phyloP scores from a whole-genome alignment of 331 rosid species.

The Erythrophleum ivorense region DNA sequence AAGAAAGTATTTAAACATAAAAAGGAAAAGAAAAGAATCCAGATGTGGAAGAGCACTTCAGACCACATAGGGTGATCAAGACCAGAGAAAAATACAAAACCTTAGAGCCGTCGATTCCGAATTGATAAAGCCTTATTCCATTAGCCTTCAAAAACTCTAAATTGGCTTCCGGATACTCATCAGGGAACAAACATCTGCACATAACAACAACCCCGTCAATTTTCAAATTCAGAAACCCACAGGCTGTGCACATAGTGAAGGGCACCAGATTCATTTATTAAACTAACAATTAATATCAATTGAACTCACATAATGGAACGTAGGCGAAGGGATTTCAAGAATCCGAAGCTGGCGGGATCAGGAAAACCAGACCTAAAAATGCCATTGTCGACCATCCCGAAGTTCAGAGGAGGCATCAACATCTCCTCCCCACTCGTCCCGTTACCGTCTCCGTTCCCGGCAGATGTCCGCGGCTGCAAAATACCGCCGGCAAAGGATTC shows the following conservation, averaged over 20 bases:
- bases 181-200: slow-evolving; percentile 67
- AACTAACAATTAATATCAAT: not conserved
- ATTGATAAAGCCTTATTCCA: slow-evolving; percentile 64
- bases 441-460: slow-evolving; percentile 20
- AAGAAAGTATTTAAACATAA: not conserved
- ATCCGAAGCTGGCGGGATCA: slow-evolving; percentile 75
- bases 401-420: slow-evolving; percentile 89
- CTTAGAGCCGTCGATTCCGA: slow-evolving; percentile 68
- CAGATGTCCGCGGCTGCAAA: not conserved
- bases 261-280: not conserved
- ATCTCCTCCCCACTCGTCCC: slow-evolving; percentile 73
- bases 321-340: slow-evolving; percentile 86
- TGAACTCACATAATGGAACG: slow-evolving; percentile 79
- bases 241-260: not conserved
- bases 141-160: slow-evolving; percentile 53
- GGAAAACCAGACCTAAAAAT: slow-evolving; percentile 92
- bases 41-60: not conserved
- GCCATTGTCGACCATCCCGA: slow-evolving; percentile 88
- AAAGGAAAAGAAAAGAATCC: not conserved
- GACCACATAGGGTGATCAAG: not conserved
- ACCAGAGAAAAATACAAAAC: slow-evolving; percentile 37
- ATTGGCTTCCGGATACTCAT: slow-evolving; percentile 63
- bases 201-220: not conserved
- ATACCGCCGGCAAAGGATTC: slow-evolving; percentile 14
- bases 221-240: not conserved